Conservation (phyloP, 2,329 filamentous ascomycete genomes). For the Epichloe scottii region DNA sequence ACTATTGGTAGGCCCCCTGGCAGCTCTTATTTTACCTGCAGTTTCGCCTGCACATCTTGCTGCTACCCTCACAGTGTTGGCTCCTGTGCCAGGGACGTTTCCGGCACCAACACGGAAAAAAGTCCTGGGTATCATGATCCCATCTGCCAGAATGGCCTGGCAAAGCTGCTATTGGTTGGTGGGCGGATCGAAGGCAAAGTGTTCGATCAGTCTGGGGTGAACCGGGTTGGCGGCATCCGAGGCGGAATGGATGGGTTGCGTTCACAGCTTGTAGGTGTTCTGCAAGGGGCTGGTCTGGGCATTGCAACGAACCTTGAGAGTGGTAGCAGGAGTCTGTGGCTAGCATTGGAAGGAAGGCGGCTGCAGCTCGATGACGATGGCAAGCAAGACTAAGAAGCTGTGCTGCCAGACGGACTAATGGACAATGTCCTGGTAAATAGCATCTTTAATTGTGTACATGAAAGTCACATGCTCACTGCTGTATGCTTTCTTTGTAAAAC, state of each 20-base stretch:
- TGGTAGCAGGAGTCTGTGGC: constrained; percentile 68
- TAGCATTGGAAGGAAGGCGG: constrained; percentile 74
- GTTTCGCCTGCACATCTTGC: constrained; percentile 79
- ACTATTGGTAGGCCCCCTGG: constrained; percentile 70
- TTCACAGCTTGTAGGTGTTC: constrained; percentile 65
- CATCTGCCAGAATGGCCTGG: constrained; percentile 64
- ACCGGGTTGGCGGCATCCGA: constrained; percentile 59
- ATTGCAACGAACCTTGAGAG: constrained; percentile 71
- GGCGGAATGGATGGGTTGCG: constrained; percentile 72
- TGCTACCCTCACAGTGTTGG: constrained; percentile 64
- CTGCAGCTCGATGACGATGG: constrained; percentile 59
- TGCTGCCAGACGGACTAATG: background rate
- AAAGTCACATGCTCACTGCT: background rate
- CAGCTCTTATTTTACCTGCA: constrained; percentile 64
- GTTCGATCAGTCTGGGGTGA: constrained; percentile 61
- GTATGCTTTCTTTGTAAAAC: background rate
- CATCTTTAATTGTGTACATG: background rate
- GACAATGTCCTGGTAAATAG: background rate
- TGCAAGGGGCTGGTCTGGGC: constrained; percentile 68
- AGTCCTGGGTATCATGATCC: constrained; percentile 74
- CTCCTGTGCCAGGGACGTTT: constrained; percentile 60
- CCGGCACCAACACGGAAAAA: constrained; percentile 62
- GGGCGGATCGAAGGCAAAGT: constrained; percentile 76
- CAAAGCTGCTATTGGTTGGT: constrained; percentile 78
- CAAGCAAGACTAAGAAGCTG: background rate